Evolutionary conservation across 192 early-diverging fungal species (phyloP), one percentile per base, ranked within the genome.

Genomic region (Obelidium mucronatum): DNA sequence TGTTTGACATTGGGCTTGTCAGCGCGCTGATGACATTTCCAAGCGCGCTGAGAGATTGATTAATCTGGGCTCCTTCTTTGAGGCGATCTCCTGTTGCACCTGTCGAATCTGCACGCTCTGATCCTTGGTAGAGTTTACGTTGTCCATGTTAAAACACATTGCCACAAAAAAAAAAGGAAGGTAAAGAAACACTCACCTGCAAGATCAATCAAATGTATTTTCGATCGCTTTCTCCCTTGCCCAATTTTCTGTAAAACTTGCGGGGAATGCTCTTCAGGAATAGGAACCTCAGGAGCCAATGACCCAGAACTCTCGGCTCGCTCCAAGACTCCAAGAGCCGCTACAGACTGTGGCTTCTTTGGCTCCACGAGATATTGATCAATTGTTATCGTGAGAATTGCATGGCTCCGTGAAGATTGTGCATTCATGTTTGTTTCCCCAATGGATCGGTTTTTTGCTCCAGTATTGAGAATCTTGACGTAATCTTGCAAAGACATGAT

Each of bases 11-110:
- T 24, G 40, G 30, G 8, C 81, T 76, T 36, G 81, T 80, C 24
- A 95, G 85, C 11, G 94, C 92, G 76, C 94, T 92, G 76, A 95
- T 94, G 64, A 95, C 94, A 35, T 92, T 92, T 17, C 93, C 93
- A 6, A 95, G 81, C 1, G 90, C 90, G 30, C 88, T 87, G 54
- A 95, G 77, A 30, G 89, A 91, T 80, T 90, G 92, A 82, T 95
- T 95, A 79, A 95, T 95, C 71, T 91, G 90, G 26, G 90, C 87
- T 3, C 93, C 94, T 61, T 95, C 94, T 61, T 91, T 90, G 36
- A 95, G 73, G 1, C 93, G 86, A 67, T 82, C 81, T 6, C 97
- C 97, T 0, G 94, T 95, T 0, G 94, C 94, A 70, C 91, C 91
- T 13, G 96, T 96, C 31, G 92, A 83, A 73, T 93, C 90, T 2